These are phyloP conservation scores for Salix brachista DNA, from an alignment of 345 rosid species.

Conservation along the genomic window DNA sequence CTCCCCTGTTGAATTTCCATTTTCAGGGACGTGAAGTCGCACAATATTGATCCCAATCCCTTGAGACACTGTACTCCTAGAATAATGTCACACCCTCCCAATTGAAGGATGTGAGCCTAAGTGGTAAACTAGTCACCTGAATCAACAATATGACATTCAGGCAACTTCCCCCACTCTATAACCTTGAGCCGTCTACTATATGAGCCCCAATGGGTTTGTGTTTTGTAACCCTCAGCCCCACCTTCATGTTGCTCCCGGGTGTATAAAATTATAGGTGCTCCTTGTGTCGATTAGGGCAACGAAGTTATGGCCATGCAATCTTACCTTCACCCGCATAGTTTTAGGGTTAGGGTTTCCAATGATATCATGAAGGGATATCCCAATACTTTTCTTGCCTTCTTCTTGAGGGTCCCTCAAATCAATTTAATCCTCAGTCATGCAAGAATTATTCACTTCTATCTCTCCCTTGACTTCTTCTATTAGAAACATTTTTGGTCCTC, in stretches of 20 bases:
- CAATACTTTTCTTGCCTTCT: not conserved
- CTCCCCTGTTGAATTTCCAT: not conserved
- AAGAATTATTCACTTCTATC: too few relatives aligned
- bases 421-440: too few relatives aligned
- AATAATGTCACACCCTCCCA: not conserved
- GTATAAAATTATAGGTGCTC: not conserved
- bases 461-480: too few relatives aligned
- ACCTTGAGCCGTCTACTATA: too few relatives aligned
- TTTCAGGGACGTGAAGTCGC: not conserved
- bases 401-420: not conserved
- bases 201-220: not conserved
- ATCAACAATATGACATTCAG: too few relatives aligned
- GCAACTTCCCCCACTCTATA: not conserved
- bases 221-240: not conserved
- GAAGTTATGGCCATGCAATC: rapidly evolving
- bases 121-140: rapidly evolving
- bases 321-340: not conserved
- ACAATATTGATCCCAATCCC: rapidly evolving
- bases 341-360: not conserved
- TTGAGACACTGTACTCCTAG: too few relatives aligned
- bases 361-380: not conserved
- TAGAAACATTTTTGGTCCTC: not conserved
- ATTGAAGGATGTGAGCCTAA: rapidly evolving
- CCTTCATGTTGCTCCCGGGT: not conserved
- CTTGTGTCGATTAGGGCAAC: not conserved